Base-by-base conservation (phyloP, 306 rosid genomes). In the Vigna hirtella region DNA sequence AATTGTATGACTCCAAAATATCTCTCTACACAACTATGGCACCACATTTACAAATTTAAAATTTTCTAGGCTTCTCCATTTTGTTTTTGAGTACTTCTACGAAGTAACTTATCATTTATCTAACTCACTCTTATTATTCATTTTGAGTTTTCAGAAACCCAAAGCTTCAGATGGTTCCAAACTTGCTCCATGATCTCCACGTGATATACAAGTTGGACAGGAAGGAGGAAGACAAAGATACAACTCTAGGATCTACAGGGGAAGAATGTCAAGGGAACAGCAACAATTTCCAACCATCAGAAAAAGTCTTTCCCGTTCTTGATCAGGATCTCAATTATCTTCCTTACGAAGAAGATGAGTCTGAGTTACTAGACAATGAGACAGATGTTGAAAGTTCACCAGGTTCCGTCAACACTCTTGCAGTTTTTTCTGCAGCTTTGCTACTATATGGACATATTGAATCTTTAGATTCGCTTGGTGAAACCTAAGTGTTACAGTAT, bases 281-380 rank as follows among this genome's bases (percentile, higher is more conserved):
- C 77, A 30, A 61, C 2, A 75, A 57, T 77, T 2, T 7, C 68
- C 80, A 77, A 77, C 87, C 81, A 74, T 58, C 83, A 36, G 77
- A 78, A 65, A 89, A 78, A 68, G 79, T 64, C 57, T 63, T 43
- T 36, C 89, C 82, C 9, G 78, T 66, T 62, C 82, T 88, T 80
- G 53, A 80, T 56, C 97, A 83, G 87, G 98, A 93, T 83, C 97
- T 91, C 62, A 93, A 93, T 84, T 81, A 84, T 64, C 92, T 87
- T 85, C 98, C 98, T 77, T 67, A 68, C 68, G 80, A 89, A 4
- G 85, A 70, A 66, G 68, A 75, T 32, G 74, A 51, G 74, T 58
- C 96, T 63, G 88, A 79, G 68, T 79, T 63, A n/a, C 73, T 55
- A 0, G 87, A 82, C 52, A 81, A 87, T 78, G 81, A 79, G 61